phyloP scores from a whole-genome alignment of 306 rosid species.

The Ochetophila trinervis region DNA sequence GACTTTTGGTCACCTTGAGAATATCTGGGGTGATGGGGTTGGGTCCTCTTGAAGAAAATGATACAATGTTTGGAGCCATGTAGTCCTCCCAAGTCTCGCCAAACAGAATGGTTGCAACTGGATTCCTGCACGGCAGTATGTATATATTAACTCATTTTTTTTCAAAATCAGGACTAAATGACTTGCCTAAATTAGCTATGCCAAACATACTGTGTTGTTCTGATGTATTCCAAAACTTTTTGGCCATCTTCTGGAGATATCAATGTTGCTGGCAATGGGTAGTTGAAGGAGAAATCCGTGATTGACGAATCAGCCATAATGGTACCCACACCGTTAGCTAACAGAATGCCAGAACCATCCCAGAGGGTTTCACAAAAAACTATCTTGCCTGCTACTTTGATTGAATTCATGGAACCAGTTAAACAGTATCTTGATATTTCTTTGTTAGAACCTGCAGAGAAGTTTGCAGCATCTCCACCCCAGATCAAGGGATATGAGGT shows the following conservation, averaged over 20 bases:
- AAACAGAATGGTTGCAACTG: constrained; percentile 25
- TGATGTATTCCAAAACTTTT: constrained; percentile 26
- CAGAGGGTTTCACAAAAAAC: constrained; percentile 14
- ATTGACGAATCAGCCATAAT: constrained; percentile 16
- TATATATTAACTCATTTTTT: background rate
- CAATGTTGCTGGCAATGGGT: constrained; percentile 19
- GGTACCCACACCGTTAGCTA: constrained; percentile 24
- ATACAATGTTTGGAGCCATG: constrained; percentile 31
- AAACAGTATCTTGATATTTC: constrained; percentile 17
- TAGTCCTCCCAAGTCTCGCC: constrained; percentile 22
- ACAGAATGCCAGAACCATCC: constrained; percentile 20
- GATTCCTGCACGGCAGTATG: constrained; percentile 16
- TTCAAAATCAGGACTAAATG: background rate
- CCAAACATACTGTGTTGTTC: constrained; percentile 16
- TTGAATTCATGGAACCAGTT: constrained; percentile 9
- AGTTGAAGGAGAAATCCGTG: constrained; percentile 16
- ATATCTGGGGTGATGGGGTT: constrained; percentile 28
- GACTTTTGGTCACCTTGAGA: constrained; percentile 24
- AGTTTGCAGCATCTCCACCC: constrained; percentile 42
- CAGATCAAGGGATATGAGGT: constrained; percentile 23
- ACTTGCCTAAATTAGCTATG: background rate
- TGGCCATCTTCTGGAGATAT: constrained; percentile 24
- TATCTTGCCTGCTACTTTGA: constrained; percentile 20
- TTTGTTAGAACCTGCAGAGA: constrained; percentile 22
- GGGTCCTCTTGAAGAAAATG: constrained; percentile 39